phyloP scores from a whole-genome alignment of 768 basidiomycete genomes.

The Pleurotus tuber-regium region DNA sequence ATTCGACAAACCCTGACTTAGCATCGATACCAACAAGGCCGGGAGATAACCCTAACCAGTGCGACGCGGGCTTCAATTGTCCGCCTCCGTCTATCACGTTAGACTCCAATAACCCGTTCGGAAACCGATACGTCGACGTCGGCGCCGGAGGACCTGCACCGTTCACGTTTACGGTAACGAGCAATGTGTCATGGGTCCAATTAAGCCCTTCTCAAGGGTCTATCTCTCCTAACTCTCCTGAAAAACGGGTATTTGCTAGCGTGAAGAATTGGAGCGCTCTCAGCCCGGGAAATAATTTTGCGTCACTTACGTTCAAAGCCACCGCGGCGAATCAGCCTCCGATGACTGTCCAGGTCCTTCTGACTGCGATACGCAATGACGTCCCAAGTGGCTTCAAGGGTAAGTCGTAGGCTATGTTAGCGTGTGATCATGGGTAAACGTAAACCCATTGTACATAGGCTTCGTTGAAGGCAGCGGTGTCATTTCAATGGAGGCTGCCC shows the following conservation, averaged over 20 bases:
- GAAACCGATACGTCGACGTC: conserved; percentile 58
- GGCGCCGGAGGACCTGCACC: conserved; percentile 56
- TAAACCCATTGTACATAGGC: conserved; percentile 28
- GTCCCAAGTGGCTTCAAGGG: conserved; percentile 49
- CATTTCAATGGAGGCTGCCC: conserved; percentile 66
- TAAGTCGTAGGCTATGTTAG: conserved; percentile 17
- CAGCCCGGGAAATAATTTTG: conserved; percentile 30
- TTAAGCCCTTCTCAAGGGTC: conserved; percentile 46
- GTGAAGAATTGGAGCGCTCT: conserved; percentile 58
- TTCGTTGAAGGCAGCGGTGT: conserved; percentile 65
- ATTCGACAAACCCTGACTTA: not conserved
- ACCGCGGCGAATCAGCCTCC: conserved; percentile 37
- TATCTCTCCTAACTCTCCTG: conserved; percentile 44
- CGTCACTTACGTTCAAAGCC: conserved; percentile 46
- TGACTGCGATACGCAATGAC: conserved; percentile 35
- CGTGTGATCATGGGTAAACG: not conserved
- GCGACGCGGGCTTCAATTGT: conserved; percentile 46
- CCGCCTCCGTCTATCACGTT: conserved; percentile 47
- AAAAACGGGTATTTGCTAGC: conserved; percentile 51
- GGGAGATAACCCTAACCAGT: conserved; percentile 63
- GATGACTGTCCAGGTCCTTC: conserved; percentile 27
- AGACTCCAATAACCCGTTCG: conserved; percentile 54
- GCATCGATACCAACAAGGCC: conserved; percentile 40
- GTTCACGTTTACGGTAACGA: conserved; percentile 51
- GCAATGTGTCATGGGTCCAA: conserved; percentile 53